Evolutionary conservation across 106 monocot species (phyloP), one percentile per base, ranked within the genome.

Genomic region (Xerophyta viscosa): DNA sequence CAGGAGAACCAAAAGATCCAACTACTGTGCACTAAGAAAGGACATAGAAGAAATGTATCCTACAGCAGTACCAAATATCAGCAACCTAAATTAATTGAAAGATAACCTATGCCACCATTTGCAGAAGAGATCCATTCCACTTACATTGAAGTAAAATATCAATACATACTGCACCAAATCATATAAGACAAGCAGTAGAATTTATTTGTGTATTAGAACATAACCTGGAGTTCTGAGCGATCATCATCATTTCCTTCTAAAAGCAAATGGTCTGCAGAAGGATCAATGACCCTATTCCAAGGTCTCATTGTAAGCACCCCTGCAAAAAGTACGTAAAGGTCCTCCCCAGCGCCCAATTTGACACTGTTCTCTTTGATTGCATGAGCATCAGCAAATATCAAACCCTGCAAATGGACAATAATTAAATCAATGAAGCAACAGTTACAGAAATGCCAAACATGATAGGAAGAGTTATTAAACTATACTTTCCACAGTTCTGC

Each of bases 301-400:
- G 93, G 93, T 59, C 70, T 73, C 88, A 94, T 88, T 19, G 93
- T 94, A 56, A 94, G 79, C 22, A 94, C 62, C 39, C 88, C 93
- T 27, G 93, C 93, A 81, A 94, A 94, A 19, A 94, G 70, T 31
- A 57, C 84, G 63, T 70, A 88, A 1, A 94, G 77, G 74, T 94
- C 93, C 63, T 88, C 88, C 36, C 93, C 93, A 39, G 93, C 93
- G 64, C 93, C 93, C 49, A 93, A 54, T 65, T 88, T 94, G 48
- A 67, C 64, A 75, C 93, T 88, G 62, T 81, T 80, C 46, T 87
- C 88, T 48, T 81, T 94, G 49, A 94, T 94, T 47, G 66, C 77
- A 66, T 75, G 60, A 52, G 46, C 77, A 81, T 94, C 84, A 46
- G 93, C 80, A 80, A 94, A 94, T 63, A 94, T 69, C 36, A 94